These are phyloP conservation scores for Lepraria neglecta DNA, from an alignment of 495 filamentous ascomycete species.

Conservation along the genomic window DNA sequence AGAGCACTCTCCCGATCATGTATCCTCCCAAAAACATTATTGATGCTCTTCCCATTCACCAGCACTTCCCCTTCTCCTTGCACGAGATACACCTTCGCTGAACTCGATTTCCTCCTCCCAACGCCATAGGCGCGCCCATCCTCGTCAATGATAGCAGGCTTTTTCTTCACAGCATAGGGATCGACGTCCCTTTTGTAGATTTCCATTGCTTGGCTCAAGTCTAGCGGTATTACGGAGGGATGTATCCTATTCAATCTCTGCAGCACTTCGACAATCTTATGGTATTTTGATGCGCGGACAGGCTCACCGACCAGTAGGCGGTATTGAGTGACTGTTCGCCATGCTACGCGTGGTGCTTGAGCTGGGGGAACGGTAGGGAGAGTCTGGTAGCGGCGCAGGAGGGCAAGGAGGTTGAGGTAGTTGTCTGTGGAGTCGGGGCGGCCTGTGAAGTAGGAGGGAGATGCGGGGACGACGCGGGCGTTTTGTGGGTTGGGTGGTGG, in stretches of 20 bases:
- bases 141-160: constrained; percentile 56
- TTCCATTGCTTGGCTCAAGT: constrained; percentile 56
- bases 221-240: constrained; percentile 64
- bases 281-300: constrained; percentile 73
- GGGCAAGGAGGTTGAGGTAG: constrained; percentile 61
- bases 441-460: constrained; percentile 89
- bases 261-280: constrained; percentile 63
- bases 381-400: constrained; percentile 61
- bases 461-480: constrained; percentile 72
- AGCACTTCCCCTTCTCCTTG: constrained; percentile 86
- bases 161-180: constrained; percentile 54
- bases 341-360: constrained; percentile 70
- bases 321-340: constrained; percentile 75
- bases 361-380: constrained; percentile 60
- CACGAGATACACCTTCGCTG: constrained; percentile 76
- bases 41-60: constrained; percentile 79
- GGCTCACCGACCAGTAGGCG: constrained; percentile 65
- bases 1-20: constrained; percentile 93
- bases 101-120: constrained; percentile 78
- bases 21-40: constrained; percentile 71
- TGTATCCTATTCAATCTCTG: constrained; percentile 81
- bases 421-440: constrained; percentile 80
- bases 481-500: constrained; percentile 31
- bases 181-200: constrained; percentile 71
- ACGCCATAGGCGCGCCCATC: constrained; percentile 69